A percentile compares a stretch with the other conserved stretches of the same genome.
Conservation (phyloP, 169 alveolate genomes). For the Perkinsus olseni region DNA sequence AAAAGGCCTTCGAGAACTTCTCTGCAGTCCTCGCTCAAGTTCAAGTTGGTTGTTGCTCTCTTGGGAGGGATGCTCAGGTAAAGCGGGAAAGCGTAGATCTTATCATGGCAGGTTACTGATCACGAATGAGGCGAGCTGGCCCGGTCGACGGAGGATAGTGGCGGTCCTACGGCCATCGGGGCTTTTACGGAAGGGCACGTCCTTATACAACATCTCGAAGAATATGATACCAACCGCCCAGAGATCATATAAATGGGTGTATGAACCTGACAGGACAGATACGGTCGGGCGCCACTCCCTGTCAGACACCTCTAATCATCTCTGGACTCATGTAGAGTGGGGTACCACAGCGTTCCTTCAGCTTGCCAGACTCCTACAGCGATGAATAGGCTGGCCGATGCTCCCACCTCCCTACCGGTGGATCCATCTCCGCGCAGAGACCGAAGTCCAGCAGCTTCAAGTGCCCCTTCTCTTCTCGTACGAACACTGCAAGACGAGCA, state of each 20-base stretch:
- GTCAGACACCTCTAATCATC: conserved; percentile 44
- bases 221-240: conserved; percentile 74
- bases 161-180: neutral
- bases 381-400: neutral
- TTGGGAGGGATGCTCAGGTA: neutral
- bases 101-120: neutral
- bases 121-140: no score
- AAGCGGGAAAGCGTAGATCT: neutral
- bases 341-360: conserved; percentile 37
- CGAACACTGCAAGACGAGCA: no score
- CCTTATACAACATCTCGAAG: conserved; percentile 73
- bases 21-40: neutral
- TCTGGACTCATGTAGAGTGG: conserved; percentile 77
- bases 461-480: no score
- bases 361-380: neutral
- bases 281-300: neutral
- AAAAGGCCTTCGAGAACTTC: neutral
- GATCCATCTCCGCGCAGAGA: conserved; percentile 40
- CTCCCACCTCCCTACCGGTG: neutral
- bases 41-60: neutral
- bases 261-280: neutral
- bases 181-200: conserved; percentile 56
- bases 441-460: conserved; percentile 73
- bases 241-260: conserved; percentile 71
- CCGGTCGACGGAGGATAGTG: no score